A percentile compares a stretch with the other conserved stretches of the same genome.
phyloP scores from a whole-genome alignment of 768 basidiomycete genomes.

The Auriscalpium orientale region DNA sequence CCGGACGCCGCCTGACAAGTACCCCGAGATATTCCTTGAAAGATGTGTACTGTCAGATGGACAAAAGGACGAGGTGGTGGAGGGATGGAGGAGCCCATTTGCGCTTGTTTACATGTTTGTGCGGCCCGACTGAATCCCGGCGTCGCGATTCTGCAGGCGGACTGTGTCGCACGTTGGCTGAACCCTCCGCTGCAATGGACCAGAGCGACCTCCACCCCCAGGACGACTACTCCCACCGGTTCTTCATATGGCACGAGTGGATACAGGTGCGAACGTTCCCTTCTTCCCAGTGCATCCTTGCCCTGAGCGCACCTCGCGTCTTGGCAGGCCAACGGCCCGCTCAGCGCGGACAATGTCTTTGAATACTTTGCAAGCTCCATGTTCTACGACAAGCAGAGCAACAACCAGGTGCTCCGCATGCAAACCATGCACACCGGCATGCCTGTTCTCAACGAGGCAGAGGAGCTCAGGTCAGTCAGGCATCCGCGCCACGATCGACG shows the following conservation, averaged over 20 bases:
- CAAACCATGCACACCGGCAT: slow-evolving; percentile 84
- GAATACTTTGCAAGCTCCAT: slow-evolving; percentile 88
- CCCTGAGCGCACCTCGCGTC: slow-evolving; percentile 1
- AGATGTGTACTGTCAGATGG: no score
- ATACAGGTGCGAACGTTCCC: slow-evolving; percentile 46
- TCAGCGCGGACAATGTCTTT: slow-evolving; percentile 72
- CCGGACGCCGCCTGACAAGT: no score
- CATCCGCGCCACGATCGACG: background rate
- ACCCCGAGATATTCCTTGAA: no score
- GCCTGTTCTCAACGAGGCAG: slow-evolving; percentile 70
- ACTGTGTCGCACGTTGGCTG: no score
- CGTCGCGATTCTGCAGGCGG: no score
- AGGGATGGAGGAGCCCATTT: no score
- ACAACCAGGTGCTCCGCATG: slow-evolving; percentile 89
- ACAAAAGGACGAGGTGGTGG: no score
- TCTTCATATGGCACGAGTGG: slow-evolving; percentile 92
- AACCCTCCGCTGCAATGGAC: slow-evolving; percentile 30
- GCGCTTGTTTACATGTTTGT: no score
- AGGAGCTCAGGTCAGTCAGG: slow-evolving; percentile 69
- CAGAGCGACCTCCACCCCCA: slow-evolving; percentile 63
- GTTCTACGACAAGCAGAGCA: slow-evolving; percentile 93
- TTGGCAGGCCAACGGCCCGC: slow-evolving; percentile 67
- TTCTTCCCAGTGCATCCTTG: background rate
- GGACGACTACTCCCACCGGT: slow-evolving; percentile 75
- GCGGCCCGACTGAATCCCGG: no score